Evolutionary conservation across 371 early-diverging fungal species (phyloP).

Genomic region (Dipsacomyces acuminosporus): DNA sequence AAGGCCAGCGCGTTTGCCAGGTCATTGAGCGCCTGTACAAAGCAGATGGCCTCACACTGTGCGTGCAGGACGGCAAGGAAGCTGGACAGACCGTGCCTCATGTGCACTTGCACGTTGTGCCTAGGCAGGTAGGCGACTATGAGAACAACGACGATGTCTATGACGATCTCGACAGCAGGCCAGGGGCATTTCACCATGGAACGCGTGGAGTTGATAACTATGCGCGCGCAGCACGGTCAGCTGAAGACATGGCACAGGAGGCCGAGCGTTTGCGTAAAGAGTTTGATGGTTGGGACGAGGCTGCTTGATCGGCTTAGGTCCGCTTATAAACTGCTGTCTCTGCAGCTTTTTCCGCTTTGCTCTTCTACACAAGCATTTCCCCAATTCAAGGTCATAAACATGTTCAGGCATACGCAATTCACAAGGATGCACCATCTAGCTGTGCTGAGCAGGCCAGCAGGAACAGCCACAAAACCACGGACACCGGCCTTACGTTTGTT

Average conservation of each 20-base stretch:
- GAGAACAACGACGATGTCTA: conserved; percentile 88
- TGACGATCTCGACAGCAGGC: conserved; percentile 58
- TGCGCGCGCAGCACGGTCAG: conserved; percentile 61
- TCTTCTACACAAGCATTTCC: too few species aligned
- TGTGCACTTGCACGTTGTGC: conserved; percentile 93
- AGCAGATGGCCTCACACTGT: conserved; percentile 69
- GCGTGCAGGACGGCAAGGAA: conserved; percentile 77
- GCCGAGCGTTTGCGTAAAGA: conserved; percentile 48
- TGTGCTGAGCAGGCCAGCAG: too few species aligned
- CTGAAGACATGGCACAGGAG: conserved; percentile 75
- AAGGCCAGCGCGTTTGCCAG: conserved; percentile 70
- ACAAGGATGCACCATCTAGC: too few species aligned
- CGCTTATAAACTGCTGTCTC: too few species aligned
- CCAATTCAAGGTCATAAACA: too few species aligned
- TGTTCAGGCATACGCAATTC: too few species aligned
- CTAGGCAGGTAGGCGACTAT: conserved; percentile 77
- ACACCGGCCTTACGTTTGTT: too few species aligned
- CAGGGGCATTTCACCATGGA: conserved; percentile 9
- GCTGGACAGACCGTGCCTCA: conserved; percentile 95
- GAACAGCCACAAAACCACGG: too few species aligned
- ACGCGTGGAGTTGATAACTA: conserved; percentile 54
- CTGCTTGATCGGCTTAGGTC: neutral
- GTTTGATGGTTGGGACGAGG: conserved; percentile 21
- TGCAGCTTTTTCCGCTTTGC: too few species aligned
- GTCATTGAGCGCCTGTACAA: conserved; percentile 69